Evolutionary conservation across 2,329 filamentous ascomycete genomes (phyloP).

Genomic region (Xylaria sp.): DNA sequence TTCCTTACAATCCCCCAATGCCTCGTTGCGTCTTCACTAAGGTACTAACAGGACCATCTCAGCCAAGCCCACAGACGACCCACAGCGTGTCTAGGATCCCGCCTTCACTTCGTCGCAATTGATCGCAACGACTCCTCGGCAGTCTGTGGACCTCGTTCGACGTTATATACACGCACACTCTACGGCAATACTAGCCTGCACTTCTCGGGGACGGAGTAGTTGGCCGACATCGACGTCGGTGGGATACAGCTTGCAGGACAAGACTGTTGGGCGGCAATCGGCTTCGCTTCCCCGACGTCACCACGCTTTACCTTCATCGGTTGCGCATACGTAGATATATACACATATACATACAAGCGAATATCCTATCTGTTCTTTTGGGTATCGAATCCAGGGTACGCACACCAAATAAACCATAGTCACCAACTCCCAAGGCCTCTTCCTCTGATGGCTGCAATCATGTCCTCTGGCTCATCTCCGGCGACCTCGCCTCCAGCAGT

Average conservation of each 20-base stretch:
- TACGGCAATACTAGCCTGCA: slow-evolving; percentile 16
- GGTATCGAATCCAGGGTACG: slow-evolving; percentile 47
- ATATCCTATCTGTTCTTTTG: slow-evolving; percentile 31
- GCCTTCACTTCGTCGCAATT: slow-evolving; percentile 27
- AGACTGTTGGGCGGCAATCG: slow-evolving; percentile 47
- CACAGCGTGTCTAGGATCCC: slow-evolving; percentile 19
- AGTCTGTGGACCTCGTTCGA: slow-evolving; percentile 25
- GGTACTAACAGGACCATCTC: slow-evolving; percentile 27
- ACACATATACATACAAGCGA: slow-evolving; percentile 24
- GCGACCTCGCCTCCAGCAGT: slow-evolving; percentile 64
- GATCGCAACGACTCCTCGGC: slow-evolving; percentile 10
- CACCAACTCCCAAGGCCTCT: slow-evolving; percentile 46
- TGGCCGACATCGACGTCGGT: slow-evolving; percentile 35
- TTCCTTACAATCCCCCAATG: slow-evolving; percentile 5
- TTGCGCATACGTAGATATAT: slow-evolving; percentile 31
- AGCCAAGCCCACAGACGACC: slow-evolving; percentile 15
- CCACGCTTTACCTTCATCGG: slow-evolving; percentile 24
- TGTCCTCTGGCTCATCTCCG: slow-evolving; percentile 67
- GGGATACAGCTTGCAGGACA: slow-evolving; percentile 50
- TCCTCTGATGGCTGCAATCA: slow-evolving; percentile 62
- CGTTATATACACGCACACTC: slow-evolving; percentile 28
- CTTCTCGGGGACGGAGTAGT: slow-evolving; percentile 17
- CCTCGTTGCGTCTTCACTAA: slow-evolving; percentile 16
- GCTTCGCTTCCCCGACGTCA: slow-evolving; percentile 33
- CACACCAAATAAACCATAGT: slow-evolving; percentile 37